Evolutionary conservation across 805 yeast genomes (phyloP), one percentile per base, ranked within the genome.

Genomic region (Saccharomycopsis fodiens): DNA sequence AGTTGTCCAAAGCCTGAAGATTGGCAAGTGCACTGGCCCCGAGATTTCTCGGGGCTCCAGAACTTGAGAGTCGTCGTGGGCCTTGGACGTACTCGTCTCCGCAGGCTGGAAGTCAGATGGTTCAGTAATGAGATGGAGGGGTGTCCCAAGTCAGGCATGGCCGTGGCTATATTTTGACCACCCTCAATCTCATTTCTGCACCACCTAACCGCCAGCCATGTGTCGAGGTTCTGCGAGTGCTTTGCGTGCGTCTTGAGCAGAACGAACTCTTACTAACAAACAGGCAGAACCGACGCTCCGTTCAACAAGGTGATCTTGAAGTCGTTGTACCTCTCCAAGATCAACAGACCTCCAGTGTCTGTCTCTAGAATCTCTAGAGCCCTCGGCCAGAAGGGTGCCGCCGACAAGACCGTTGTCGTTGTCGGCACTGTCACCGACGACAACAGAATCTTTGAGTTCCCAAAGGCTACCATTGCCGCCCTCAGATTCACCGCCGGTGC

Each of bases 401-500:
- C 85, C 59, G 78, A 78, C 64, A 91, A 89, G 85, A 91, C 85
- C 68, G 72, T 91, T 62, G 99, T 93, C 61, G 95, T 93, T 76
- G 96, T 91, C 61, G 97, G 98, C 75, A 93, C 99, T 73, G 94
- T 93, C 65, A 93, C 98, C 60, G 97, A 91, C 64, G 99, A 93
- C 76, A 73, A 75, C 83, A 89, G 97, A 80, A 73, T 93, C 70
- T 76, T 78, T 59, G 86, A 81, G 64, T 79, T 86, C 80, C 97
- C 97, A 77, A 89, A 89, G 83, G 76, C 91, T 66, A 85, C 97
- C 58, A 86, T 93, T 64, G 97, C 98, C 67, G 99, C 98, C 73
- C 84, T 93, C 73, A 88, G 95, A 77, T 89, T 93, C 88, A 93
- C 99, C 63, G 94, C 93, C 66, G 85, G 93, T 75, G 99, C 99